Base-by-base conservation (phyloP, 306 rosid species). In the Elaeagnus macrophylla region DNA sequence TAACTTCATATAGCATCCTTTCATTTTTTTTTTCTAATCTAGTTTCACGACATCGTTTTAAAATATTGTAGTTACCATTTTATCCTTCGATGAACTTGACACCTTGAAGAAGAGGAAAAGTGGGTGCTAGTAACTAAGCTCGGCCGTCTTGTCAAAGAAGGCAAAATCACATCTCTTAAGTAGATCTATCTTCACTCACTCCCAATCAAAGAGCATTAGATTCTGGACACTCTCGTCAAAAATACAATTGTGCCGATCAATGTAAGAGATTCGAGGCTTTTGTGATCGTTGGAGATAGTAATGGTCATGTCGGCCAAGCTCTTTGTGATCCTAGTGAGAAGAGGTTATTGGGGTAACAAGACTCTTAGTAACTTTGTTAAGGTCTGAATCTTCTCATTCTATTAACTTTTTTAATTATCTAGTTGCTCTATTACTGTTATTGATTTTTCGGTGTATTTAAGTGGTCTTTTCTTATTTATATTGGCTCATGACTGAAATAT, bases 321-420 rank as follows among this genome's bases (percentile, higher is more conserved):
- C 5, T 81, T 86, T 0, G 79, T 85, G 4, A 71, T 85, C 39
- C 95, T 86, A 0, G 84, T 85, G 7, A 79, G 89, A 60, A 72
- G 83, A 36, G 89, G 89, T 0, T 85, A 81, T 40, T 85, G 94
- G 94, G 89, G 89, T 0, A 85, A 85, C 73, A 85, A 82, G 70
- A 85, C 95, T 0, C 95, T 82, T 0, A 86, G 95, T 8, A 85
- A 85, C 62, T 85, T 82, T n/a, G 89, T 85, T 9, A 45, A 45
- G 49, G 49, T 45, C 12, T 45, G 49, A 17, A 12, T 9, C 13
- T 9, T 9, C 9, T 41, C 46, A 10, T 13, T 41, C 46, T 5
- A 5, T 25, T 25, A 25, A 1, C 32, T 5, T 25, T 25, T 25
- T 25, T 25, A 25, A 25, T 25, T 25, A 25, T 25, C 9, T 13